phyloP scores from a whole-genome alignment of 78 protist species.

The Isochrysis galbana region DNA sequence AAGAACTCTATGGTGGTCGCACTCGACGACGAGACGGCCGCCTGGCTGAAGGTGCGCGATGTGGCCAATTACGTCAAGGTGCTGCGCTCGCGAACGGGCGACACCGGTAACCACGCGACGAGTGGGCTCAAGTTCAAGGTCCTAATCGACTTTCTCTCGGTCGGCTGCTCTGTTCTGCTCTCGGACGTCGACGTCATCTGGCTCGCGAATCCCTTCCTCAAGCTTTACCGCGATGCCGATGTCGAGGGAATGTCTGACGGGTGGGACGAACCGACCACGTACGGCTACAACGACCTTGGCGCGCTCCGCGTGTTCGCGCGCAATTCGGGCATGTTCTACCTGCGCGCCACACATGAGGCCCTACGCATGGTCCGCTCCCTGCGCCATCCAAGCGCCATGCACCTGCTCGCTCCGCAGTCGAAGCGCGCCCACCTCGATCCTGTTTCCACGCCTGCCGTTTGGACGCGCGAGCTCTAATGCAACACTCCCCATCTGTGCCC shows the following conservation, averaged over 20 bases:
- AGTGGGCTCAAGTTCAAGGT: slow-evolving; percentile 1
- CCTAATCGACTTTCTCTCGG: background rate
- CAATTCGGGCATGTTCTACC: slow-evolving; percentile 20
- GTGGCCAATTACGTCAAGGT: background rate
- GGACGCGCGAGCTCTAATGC: background rate
- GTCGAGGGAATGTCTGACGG: slow-evolving; percentile 25
- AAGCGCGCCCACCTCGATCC: too few relatives aligned
- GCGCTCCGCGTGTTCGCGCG: background rate
- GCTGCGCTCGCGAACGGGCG: background rate
- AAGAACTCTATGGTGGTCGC: background rate
- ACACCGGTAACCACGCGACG: background rate
- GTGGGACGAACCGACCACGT: background rate
- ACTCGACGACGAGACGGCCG: background rate
- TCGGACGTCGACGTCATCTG: slow-evolving; percentile 24
- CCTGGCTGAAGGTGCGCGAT: background rate
- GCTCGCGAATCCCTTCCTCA: background rate
- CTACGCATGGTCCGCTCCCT: background rate
- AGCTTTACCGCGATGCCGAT: background rate
- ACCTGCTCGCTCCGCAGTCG: too few relatives aligned
- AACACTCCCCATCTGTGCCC: background rate
- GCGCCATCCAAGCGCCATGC: background rate
- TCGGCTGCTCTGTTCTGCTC: slow-evolving; percentile 21
- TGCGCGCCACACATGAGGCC: background rate
- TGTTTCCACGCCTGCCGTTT: too few relatives aligned
- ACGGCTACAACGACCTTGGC: background rate